Percentiles rank a stretch among this genome's conserved stretches.
These are phyloP conservation scores for Phialocephala subalpina DNA, from an alignment of 2,329 filamentous ascomycete genomes.

Conservation along the genomic window DNA sequence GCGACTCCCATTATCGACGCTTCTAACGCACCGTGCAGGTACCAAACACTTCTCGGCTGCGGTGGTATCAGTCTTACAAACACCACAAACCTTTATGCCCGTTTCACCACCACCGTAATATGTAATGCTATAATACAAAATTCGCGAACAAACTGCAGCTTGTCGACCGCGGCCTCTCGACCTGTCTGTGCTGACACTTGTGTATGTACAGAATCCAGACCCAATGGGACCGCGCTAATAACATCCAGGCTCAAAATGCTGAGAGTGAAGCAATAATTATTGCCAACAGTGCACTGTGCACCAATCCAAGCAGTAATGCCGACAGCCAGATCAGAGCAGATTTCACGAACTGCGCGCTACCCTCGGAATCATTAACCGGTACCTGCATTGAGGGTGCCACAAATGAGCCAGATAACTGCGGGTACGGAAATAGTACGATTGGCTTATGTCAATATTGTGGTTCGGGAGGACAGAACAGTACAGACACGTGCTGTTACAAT, in stretches of 20 bases:
- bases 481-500: constrained; percentile 92
- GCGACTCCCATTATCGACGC: constrained; percentile 11
- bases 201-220: constrained; percentile 57
- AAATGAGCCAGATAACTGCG: constrained; percentile 90
- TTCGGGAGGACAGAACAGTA: constrained; percentile 85
- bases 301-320: constrained; percentile 69
- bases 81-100: constrained; percentile 84
- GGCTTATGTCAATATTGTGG: constrained; percentile 90
- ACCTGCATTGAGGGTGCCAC: constrained; percentile 77
- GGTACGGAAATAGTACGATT: constrained; percentile 74
- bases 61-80: constrained; percentile 78
- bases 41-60: constrained; percentile 83
- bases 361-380: constrained; percentile 78
- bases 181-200: constrained; percentile 92
- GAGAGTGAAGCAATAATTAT: constrained; percentile 88
- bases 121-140: constrained; percentile 96
- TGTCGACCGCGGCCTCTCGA: constrained; percentile 68
- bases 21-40: constrained; percentile 64
- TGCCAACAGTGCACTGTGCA: constrained; percentile 77
- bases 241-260: constrained; percentile 75
- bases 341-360: constrained; percentile 87
- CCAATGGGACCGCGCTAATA: constrained; percentile 40
- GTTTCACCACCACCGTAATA: constrained; percentile 90
- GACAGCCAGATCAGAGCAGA: constrained; percentile 86
- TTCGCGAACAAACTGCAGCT: constrained; percentile 74